These are phyloP conservation scores for Reutealis trisperma DNA, from an alignment of 345 rosid genomes.

Conservation along the genomic window DNA sequence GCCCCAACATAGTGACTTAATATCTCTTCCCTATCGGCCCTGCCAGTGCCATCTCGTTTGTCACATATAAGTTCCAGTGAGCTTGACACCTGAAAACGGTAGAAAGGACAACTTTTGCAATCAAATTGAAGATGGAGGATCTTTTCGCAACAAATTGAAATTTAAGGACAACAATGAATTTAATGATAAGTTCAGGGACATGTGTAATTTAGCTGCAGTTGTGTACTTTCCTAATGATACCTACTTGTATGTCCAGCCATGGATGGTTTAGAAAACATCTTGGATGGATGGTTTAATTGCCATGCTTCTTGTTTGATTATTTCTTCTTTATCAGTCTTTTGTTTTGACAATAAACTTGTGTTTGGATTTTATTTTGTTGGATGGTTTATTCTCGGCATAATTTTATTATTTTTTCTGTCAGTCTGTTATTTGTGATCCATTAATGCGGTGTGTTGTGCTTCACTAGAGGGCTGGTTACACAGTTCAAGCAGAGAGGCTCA, in stretches of 20 bases:
- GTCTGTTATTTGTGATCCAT: conserved; percentile 5
- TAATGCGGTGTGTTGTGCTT: conserved; percentile 1
- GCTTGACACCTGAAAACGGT: too few species aligned
- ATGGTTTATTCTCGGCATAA: background rate
- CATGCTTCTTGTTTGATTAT: background rate
- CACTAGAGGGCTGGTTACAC: conserved; percentile 86
- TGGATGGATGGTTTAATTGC: background rate
- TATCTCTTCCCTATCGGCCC: too few species aligned
- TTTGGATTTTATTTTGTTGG: background rate
- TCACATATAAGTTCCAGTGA: too few species aligned
- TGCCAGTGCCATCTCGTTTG: too few species aligned
- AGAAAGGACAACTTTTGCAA: too few species aligned
- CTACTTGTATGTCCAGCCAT: background rate
- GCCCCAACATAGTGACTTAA: too few species aligned
- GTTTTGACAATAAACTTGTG: background rate
- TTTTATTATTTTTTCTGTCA: conserved; percentile 17
- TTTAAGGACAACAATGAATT: too few species aligned
- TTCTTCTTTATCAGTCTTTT: background rate
- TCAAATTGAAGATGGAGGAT: too few species aligned
- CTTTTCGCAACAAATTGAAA: too few species aligned
- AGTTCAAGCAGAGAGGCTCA: conserved; percentile 97
- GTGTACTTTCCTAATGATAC: background rate
- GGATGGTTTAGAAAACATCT: background rate
- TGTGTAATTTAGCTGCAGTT: background rate
- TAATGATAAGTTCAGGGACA: too few species aligned